phyloP scores from a whole-genome alignment of 257 asterid species.

The Solanum tarapatanum region DNA sequence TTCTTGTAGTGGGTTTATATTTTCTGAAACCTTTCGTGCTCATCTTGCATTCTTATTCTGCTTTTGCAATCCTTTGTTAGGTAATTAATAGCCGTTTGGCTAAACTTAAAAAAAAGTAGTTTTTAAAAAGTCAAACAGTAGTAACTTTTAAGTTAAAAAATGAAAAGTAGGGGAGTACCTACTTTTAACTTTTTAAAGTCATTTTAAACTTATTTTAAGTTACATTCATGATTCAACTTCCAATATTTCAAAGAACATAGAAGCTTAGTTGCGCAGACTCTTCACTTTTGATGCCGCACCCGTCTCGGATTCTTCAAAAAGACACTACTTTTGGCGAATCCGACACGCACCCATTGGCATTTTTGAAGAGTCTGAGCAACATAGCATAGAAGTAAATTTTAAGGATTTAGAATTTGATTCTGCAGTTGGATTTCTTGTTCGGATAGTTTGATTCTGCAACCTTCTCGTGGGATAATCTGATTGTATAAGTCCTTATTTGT shows the following conservation, averaged over 20 bases:
- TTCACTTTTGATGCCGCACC: too few species aligned
- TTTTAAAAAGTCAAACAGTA: neutral
- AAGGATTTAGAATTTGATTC: neutral
- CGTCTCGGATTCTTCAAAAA: too few species aligned
- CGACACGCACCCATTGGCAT: too few species aligned
- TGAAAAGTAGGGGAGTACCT: too few species aligned
- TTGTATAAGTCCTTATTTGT: neutral
- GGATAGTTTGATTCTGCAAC: neutral
- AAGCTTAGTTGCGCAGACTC: too few species aligned
- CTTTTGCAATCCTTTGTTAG: neutral
- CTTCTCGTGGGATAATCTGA: neutral
- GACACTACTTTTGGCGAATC: too few species aligned
- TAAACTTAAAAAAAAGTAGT: neutral
- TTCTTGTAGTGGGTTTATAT: neutral
- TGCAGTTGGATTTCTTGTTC: neutral
- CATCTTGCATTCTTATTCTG: neutral
- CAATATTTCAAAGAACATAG: neutral
- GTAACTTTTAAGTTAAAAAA: neutral
- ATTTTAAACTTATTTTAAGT: too few species aligned
- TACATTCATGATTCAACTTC: neutral
- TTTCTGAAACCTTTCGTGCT: neutral
- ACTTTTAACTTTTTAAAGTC: too few species aligned
- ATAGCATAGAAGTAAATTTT: neutral
- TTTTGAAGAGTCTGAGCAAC: too few species aligned
- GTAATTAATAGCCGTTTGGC: neutral